These are phyloP conservation scores for Lactarius indigo DNA, from an alignment of 768 basidiomycete species.

Conservation along the genomic window DNA sequence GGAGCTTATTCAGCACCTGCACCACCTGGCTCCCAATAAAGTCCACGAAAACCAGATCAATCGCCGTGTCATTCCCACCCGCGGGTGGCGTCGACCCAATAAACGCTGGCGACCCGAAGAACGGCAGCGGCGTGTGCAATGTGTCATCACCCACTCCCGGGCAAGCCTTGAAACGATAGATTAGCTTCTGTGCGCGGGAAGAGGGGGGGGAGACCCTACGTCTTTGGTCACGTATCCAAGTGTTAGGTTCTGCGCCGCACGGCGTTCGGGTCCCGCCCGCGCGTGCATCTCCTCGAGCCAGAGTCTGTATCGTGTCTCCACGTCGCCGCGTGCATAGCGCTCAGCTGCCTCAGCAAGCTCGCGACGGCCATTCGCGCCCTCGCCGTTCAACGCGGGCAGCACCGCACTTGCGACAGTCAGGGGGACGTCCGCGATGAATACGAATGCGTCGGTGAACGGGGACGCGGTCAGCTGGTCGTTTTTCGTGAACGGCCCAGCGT, in stretches of 20 bases:
- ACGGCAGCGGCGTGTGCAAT: slow-evolving; percentile 56
- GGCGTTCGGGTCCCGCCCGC: slow-evolving; percentile 36
- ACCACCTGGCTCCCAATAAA: slow-evolving; percentile 59
- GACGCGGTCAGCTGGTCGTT: slow-evolving; percentile 77
- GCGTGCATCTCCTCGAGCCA: slow-evolving; percentile 61
- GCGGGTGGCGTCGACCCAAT: slow-evolving; percentile 53
- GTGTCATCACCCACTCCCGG: slow-evolving; percentile 76
- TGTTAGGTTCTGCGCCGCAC: slow-evolving; percentile 51
- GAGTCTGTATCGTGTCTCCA: slow-evolving; percentile 45
- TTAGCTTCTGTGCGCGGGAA: neutral
- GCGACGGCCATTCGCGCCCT: slow-evolving; percentile 38
- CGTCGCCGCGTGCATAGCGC: slow-evolving; percentile 47
- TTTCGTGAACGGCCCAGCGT: slow-evolving; percentile 66
- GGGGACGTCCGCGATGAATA: slow-evolving; percentile 55
- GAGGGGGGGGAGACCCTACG: slow-evolving; percentile 37
- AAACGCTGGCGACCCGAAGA: slow-evolving; percentile 52
- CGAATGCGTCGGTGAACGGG: slow-evolving; percentile 64
- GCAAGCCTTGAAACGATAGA: slow-evolving; percentile 45
- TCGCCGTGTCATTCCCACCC: slow-evolving; percentile 44
- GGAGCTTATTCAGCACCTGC: slow-evolving; percentile 51
- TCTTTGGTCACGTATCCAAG: slow-evolving; percentile 75
- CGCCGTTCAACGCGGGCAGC: slow-evolving; percentile 49
- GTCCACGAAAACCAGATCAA: slow-evolving; percentile 76
- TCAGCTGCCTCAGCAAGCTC: slow-evolving; percentile 32
- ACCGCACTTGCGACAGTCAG: slow-evolving; percentile 50